phyloP scores from a whole-genome alignment of 768 basidiomycete genomes.

The Gautieria morchelliformis region DNA sequence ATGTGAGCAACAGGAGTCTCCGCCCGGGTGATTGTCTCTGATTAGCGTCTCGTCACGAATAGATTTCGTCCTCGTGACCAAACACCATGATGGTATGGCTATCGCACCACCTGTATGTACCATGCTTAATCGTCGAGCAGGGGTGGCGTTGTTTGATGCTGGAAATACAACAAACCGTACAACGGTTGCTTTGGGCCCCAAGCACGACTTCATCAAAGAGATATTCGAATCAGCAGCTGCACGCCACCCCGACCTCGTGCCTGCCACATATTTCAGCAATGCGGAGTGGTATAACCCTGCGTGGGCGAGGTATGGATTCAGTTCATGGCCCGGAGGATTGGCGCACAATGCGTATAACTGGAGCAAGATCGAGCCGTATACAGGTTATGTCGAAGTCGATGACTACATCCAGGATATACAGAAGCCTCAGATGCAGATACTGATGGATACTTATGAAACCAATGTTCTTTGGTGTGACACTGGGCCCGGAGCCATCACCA shows the following conservation, averaged over 20 bases:
- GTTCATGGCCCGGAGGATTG: conserved; percentile 42
- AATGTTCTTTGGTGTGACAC: conserved; percentile 57
- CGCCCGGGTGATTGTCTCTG: too few species aligned
- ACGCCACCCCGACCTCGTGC: conserved; percentile 40
- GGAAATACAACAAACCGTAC: conserved; percentile 41
- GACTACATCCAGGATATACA: conserved; percentile 46
- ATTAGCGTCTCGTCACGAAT: not conserved
- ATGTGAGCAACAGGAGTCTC: not conserved
- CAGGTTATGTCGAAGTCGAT: conserved; percentile 36
- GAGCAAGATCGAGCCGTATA: conserved; percentile 42
- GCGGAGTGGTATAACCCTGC: conserved; percentile 55
- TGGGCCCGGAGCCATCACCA: conserved; percentile 23
- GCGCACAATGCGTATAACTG: conserved; percentile 41
- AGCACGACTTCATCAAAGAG: conserved; percentile 42
- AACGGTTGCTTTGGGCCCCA: conserved; percentile 38
- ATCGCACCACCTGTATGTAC: not conserved
- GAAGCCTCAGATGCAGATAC: conserved; percentile 40
- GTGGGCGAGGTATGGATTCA: conserved; percentile 40
- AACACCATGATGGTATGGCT: conserved; percentile 47
- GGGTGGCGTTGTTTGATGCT: conserved; percentile 34
- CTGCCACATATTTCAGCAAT: conserved; percentile 51
- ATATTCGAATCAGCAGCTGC: conserved; percentile 39
- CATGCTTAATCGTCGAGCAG: not conserved
- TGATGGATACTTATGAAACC: conserved; percentile 36
- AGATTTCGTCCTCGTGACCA: conserved; percentile 23